Evolutionary conservation across 495 filamentous ascomycete species (phyloP).

Genomic region (Penicillium atrosanguineum): DNA sequence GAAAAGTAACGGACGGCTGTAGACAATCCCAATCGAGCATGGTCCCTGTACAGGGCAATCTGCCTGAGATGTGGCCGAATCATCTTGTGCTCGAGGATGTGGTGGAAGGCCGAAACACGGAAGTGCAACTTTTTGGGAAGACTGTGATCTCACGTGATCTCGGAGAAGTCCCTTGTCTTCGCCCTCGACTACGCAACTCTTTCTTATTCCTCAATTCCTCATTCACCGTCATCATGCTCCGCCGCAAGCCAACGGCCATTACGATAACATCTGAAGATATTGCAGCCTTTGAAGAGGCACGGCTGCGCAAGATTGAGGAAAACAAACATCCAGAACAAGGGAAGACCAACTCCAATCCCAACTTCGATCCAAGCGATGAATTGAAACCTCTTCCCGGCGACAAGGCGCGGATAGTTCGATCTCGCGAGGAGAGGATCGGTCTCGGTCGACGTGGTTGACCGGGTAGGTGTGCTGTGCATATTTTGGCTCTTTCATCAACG

Average conservation of each 20-base stretch:
- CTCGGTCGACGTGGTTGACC: slow-evolving; percentile 32
- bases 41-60: slow-evolving; percentile 16
- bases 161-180: too few species aligned
- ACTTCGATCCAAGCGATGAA: slow-evolving; percentile 58
- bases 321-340: slow-evolving; percentile 22
- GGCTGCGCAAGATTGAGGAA: slow-evolving; percentile 32
- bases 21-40: slow-evolving; percentile 9
- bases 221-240: slow-evolving; percentile 58
- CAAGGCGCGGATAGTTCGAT: slow-evolving; percentile 48
- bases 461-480: background rate
- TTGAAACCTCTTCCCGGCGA: slow-evolving; percentile 55
- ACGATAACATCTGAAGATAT: slow-evolving; percentile 76
- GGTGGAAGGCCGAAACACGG: slow-evolving; percentile 4
- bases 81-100: slow-evolving; percentile 26
- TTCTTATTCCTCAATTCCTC: background rate
- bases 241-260: slow-evolving; percentile 75
- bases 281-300: slow-evolving; percentile 67
- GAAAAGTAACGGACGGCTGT: slow-evolving; percentile 33
- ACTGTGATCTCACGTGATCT: slow-evolving; percentile 16
- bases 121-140: slow-evolving; percentile 15
- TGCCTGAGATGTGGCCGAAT: slow-evolving; percentile 29
- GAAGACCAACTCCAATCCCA: slow-evolving; percentile 19
- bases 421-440: slow-evolving; percentile 51
- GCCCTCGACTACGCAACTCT: background rate
- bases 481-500: background rate